Conservation (phyloP, 2,329 filamentous ascomycete genomes). For the Sporothrix mexicana region DNA sequence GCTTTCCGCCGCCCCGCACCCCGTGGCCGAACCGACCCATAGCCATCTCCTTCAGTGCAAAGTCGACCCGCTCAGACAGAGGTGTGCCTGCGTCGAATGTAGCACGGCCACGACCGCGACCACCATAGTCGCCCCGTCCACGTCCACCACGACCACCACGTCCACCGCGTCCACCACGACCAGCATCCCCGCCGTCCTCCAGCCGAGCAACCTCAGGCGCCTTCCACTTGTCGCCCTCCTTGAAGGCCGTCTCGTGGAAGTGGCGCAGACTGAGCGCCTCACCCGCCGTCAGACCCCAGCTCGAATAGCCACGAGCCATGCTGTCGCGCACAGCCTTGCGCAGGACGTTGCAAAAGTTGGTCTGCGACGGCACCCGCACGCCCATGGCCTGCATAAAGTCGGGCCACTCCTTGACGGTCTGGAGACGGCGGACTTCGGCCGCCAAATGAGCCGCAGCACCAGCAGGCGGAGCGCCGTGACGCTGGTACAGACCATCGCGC, state of each 20-base stretch:
- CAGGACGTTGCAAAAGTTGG: slow-evolving; percentile 45
- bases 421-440: slow-evolving; percentile 51
- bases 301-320: slow-evolving; percentile 45
- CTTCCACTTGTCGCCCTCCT: not conserved
- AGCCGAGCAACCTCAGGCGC: not conserved
- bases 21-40: not conserved
- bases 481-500: slow-evolving; percentile 53
- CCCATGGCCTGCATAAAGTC: slow-evolving; percentile 53
- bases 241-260: slow-evolving; percentile 7
- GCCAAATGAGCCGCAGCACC: slow-evolving; percentile 50
- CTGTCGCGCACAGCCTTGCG: slow-evolving; percentile 46
- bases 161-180: not conserved
- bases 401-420: slow-evolving; percentile 50
- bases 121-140: not conserved
- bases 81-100: not conserved
- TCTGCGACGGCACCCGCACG: slow-evolving; percentile 41
- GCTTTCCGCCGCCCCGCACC: not conserved
- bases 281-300: slow-evolving; percentile 8
- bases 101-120: not conserved
- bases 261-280: slow-evolving; percentile 13
- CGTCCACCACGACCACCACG: not conserved
- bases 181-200: no score
- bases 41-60: not conserved
- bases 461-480: slow-evolving; percentile 53
- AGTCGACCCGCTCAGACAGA: not conserved